A percentile compares a stretch with the other conserved stretches of the same genome.
These are phyloP conservation scores for Ganoderma sinense DNA, from an alignment of 1,284 basidiomycete genomes.

Conservation along the genomic window DNA sequence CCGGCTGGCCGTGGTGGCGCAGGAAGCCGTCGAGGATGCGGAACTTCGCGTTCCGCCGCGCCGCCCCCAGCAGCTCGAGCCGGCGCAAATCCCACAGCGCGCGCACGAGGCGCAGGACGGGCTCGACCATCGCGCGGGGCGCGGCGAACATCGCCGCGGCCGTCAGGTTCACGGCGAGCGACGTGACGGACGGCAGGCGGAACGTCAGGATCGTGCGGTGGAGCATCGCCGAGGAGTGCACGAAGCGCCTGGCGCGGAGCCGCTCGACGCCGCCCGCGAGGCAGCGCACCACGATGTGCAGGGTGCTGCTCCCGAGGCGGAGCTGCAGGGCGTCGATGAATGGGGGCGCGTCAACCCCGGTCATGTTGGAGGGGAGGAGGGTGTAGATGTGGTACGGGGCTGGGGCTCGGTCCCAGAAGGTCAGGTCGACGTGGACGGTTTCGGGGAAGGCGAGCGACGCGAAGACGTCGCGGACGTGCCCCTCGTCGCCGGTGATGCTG, in stretches of 20 bases:
- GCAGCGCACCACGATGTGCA: not conserved
- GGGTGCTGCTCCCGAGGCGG: not conserved
- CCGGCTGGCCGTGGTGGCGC: not conserved
- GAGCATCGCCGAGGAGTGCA: not conserved
- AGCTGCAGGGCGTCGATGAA: not conserved
- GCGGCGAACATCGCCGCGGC: not conserved
- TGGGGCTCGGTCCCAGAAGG: not conserved
- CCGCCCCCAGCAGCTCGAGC: not conserved
- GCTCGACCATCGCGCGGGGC: not conserved
- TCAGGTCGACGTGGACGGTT: not conserved
- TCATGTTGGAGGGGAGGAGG: not conserved
- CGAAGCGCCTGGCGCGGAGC: not conserved
- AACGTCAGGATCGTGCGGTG: not conserved
- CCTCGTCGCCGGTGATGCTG: not conserved
- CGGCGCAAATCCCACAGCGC: not conserved
- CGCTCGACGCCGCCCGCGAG: not conserved
- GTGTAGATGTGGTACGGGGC: not conserved
- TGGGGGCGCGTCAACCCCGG: not conserved
- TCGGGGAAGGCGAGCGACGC: not conserved
- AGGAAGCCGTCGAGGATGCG: constrained; percentile 1
- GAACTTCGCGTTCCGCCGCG: not conserved
- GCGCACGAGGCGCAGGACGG: not conserved
- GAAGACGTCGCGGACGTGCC: not conserved
- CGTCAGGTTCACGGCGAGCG: not conserved
- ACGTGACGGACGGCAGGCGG: not conserved